Percentiles rank a stretch among this genome's conserved stretches.
Evolutionary conservation across 169 alveolate genomes (phyloP).

Genomic region (Plasmodium inui): DNA sequence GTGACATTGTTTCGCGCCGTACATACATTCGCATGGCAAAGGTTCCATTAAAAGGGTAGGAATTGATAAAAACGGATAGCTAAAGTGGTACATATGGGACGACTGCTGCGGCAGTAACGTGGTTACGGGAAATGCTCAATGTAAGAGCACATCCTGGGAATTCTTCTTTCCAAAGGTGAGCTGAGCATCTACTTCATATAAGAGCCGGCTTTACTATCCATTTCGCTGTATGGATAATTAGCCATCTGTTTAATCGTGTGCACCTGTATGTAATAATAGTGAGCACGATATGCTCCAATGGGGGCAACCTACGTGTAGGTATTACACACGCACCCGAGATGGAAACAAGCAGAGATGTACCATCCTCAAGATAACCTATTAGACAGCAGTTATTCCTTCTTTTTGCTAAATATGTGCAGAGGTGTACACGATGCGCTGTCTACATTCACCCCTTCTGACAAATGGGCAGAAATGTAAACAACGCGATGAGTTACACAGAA

Average conservation of each 20-base stretch:
- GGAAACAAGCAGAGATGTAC: background rate
- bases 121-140: background rate
- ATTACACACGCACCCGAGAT: background rate
- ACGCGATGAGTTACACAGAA: background rate
- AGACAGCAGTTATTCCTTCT: background rate
- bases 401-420: background rate
- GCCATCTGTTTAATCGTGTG: background rate
- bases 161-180: background rate
- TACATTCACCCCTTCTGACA: background rate
- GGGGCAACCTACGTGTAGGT: background rate
- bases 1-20: background rate
- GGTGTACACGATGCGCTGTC: background rate
- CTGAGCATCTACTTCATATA: background rate
- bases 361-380: background rate
- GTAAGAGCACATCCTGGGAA: background rate
- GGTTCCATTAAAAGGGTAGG: background rate
- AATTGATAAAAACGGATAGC: background rate
- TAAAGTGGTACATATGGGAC: background rate
- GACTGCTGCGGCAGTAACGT: background rate
- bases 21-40: background rate
- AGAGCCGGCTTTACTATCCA: background rate
- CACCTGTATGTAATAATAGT: background rate
- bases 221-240: background rate
- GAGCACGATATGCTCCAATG: background rate
- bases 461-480: background rate